These are phyloP conservation scores for Selenicereus undatus DNA, from an alignment of 148 eudicot species.

Conservation along the genomic window DNA sequence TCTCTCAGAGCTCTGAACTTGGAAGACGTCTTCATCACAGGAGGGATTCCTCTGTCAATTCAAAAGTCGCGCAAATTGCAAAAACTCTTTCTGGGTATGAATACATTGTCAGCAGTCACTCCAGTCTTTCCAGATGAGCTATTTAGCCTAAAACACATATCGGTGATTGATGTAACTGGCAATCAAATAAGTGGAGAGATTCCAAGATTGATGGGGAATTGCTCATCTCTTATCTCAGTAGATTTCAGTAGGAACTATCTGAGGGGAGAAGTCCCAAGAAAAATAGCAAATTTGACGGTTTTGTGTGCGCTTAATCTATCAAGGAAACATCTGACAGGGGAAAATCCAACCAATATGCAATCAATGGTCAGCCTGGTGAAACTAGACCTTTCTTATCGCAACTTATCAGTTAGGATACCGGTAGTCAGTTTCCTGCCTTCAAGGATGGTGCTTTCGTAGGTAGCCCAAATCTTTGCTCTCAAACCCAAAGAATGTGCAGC, in stretches of 20 bases:
- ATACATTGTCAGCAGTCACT: slow-evolving; percentile 38
- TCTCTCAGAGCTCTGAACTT: slow-evolving; percentile 28
- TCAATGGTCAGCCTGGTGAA: slow-evolving; percentile 38
- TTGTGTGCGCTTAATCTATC: slow-evolving; percentile 44
- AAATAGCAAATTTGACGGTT: slow-evolving; percentile 26
- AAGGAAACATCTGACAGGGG: slow-evolving; percentile 38
- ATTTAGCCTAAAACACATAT: slow-evolving; percentile 30
- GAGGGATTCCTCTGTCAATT: slow-evolving; percentile 42
- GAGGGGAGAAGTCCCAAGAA: slow-evolving; percentile 36
- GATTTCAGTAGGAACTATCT: slow-evolving; percentile 50
- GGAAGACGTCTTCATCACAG: slow-evolving; percentile 43
- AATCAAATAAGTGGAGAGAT: slow-evolving; percentile 47
- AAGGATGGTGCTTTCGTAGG: slow-evolving; percentile 28
- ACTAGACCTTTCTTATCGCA: slow-evolving; percentile 52
- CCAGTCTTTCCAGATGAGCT: slow-evolving; percentile 46
- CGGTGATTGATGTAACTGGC: slow-evolving; percentile 32
- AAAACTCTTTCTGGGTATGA: slow-evolving; percentile 30
- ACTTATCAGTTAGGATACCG: slow-evolving; percentile 48
- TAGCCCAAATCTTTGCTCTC: slow-evolving; percentile 43
- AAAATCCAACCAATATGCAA: slow-evolving; percentile 42
- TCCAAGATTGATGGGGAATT: slow-evolving; percentile 33
- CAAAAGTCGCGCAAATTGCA: slow-evolving; percentile 29
- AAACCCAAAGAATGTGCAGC: slow-evolving; percentile 14
- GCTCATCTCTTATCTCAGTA: slow-evolving; percentile 30
- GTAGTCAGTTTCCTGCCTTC: slow-evolving; percentile 34